Evolutionary conservation across 2,329 filamentous ascomycete genomes (phyloP).

Genomic region (Rutstroemia sydowiana): DNA sequence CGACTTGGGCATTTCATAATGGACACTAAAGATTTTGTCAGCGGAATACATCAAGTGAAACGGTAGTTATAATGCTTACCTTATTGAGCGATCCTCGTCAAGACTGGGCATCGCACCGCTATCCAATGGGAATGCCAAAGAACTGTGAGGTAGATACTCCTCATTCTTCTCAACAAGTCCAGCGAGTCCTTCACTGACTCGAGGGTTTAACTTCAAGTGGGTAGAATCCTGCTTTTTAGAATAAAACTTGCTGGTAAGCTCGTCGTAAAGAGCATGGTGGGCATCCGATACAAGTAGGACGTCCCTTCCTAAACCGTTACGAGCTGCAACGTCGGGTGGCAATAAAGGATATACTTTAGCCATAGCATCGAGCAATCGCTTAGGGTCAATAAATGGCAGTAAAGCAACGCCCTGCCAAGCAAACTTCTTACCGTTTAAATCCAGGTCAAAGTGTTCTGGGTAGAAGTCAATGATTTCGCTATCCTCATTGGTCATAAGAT

Average conservation of each 20-base stretch:
- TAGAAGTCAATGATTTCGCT: slow-evolving; percentile 98
- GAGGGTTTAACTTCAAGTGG: slow-evolving; percentile 66
- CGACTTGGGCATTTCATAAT: slow-evolving; percentile 74
- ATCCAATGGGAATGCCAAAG: slow-evolving; percentile 70
- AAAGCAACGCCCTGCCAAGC: slow-evolving; percentile 95
- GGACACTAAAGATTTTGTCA: slow-evolving; percentile 51
- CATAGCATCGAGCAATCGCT: slow-evolving; percentile 75
- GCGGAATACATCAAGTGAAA: not conserved
- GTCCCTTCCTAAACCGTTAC: slow-evolving; percentile 76
- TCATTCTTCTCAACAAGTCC: slow-evolving; percentile 78
- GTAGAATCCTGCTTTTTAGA: slow-evolving; percentile 71
- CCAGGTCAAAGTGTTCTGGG: slow-evolving; percentile 85
- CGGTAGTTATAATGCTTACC: slow-evolving; percentile 44
- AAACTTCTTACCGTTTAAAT: slow-evolving; percentile 97
- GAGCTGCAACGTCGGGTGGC: slow-evolving; percentile 64
- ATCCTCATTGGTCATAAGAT: slow-evolving; percentile 79
- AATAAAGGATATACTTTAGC: slow-evolving; percentile 73
- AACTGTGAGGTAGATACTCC: slow-evolving; percentile 75
- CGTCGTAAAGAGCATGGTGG: slow-evolving; percentile 73
- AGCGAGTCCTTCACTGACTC: slow-evolving; percentile 67
- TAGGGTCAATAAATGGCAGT: slow-evolving; percentile 93
- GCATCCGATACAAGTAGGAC: slow-evolving; percentile 77
- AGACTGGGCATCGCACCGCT: slow-evolving; percentile 65
- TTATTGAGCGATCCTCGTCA: slow-evolving; percentile 80
- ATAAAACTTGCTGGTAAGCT: slow-evolving; percentile 79